phyloP scores from a whole-genome alignment of 2,329 filamentous ascomycete species.

The Botrytis hyacinthi region DNA sequence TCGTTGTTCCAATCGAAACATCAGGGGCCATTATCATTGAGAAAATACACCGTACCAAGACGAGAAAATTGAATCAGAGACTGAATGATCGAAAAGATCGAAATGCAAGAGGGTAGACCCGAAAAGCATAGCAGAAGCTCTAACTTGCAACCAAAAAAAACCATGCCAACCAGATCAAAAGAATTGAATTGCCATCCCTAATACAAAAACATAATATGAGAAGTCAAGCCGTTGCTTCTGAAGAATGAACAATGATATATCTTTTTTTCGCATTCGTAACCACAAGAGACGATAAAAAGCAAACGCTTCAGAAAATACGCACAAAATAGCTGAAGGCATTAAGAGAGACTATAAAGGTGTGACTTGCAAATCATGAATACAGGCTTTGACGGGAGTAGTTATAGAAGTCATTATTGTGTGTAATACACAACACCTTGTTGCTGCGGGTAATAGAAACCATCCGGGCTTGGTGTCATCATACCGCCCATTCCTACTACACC shows the following conservation, averaged over 20 bases:
- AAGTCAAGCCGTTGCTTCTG: constrained; percentile 4
- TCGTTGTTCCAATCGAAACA: constrained; percentile 13
- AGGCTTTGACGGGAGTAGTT: not conserved
- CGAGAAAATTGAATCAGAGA: constrained; percentile 4
- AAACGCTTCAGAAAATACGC: constrained; percentile 11
- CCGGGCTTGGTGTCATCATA: constrained; percentile 70
- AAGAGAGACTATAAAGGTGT: constrained; percentile 8
- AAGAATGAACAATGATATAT: constrained; percentile 13
- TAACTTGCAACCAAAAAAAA: constrained; percentile 15
- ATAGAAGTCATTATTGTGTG: constrained; percentile 48
- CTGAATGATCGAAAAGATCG: not conserved
- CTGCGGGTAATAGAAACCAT: constrained; percentile 70
- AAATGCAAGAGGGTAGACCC: constrained; percentile 6
- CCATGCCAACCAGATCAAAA: constrained; percentile 17
- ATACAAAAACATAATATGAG: constrained; percentile 16
- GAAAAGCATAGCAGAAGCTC: constrained; percentile 14
- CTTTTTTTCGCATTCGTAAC: constrained; percentile 6
- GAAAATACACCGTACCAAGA: constrained; percentile 8
- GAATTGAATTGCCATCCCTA: constrained; percentile 9
- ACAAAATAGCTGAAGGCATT: constrained; percentile 3
- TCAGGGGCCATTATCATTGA: constrained; percentile 8
- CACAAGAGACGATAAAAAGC: not conserved
- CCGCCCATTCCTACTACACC: constrained; percentile 70
- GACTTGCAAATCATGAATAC: constrained; percentile 3
- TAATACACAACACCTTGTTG: constrained; percentile 59